Base-by-base conservation (phyloP, 495 filamentous ascomycete genomes). In the Annulohypoxylon bovei region DNA sequence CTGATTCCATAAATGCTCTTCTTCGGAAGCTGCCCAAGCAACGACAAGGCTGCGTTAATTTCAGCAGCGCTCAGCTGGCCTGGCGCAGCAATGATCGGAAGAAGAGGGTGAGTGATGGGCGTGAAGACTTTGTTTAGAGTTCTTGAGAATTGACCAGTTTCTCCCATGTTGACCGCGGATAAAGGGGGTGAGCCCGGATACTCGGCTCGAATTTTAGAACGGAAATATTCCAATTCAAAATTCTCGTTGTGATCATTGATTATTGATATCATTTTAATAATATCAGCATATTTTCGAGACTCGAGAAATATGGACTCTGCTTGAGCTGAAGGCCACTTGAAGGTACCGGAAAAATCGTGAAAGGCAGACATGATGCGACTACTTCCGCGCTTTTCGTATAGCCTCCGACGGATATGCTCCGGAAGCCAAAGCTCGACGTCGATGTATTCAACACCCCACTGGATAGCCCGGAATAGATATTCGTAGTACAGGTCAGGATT, bases 231-330 rank as follows among this genome's bases (percentile, higher is more conserved):
- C 7, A 95, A 83, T 79, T 94, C 91, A 73, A 93, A 94, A 77
- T 94, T 94, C 62, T 92, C 92, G 69, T 93, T 90, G 75, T 90
- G 88, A 16, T 89, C 88, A 67, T 86, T 88, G 67, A 92, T 90
- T 77, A 93, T 89, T 16, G 91, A 88, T 72, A 94, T 94, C 91
- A 95, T 94, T 80, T 94, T 95, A 46, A 94, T 88, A 37, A 94
- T 92, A 76, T 94, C 92, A 20, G 90, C 91, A 72, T 93, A 93
- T 60, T 88, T 87, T 44, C 87, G 83, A 14, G 88, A 92, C 61
- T 91, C 84, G 12, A 84, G 80, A 74, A 92, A 95, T 6, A 93
- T 84, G 20, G 83, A 79, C 77, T 90, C 85, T 2, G 92, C 91
- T 61, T 88, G 84, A 3, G 85, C 78, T 0, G 91, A 91, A 5